Evolutionary conservation across 495 filamentous ascomycete genomes (phyloP).

Genomic region (Penicillium paxilli): DNA sequence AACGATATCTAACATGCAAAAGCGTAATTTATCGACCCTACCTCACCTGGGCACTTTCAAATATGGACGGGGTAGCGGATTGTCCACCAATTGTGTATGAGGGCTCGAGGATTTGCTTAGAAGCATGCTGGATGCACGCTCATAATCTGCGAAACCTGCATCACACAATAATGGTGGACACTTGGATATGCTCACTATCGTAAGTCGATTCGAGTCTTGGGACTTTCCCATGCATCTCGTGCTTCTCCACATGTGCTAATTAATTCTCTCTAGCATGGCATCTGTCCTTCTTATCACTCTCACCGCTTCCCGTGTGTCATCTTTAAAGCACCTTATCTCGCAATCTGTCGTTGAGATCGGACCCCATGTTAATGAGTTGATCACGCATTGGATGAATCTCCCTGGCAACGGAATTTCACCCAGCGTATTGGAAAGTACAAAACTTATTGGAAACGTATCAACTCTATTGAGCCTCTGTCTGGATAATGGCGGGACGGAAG

Average conservation of each 20-base stretch:
- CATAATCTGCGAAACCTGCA: conserved; percentile 36
- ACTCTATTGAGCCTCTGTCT: conserved; percentile 4
- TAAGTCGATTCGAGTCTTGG: conserved; percentile 18
- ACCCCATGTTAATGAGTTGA: conserved; percentile 12
- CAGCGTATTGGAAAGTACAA: conserved; percentile 25
- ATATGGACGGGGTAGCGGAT: conserved; percentile 9
- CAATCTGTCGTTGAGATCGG: conserved; percentile 15
- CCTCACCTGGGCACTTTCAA: conserved; percentile 41
- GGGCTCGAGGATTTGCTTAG: conserved; percentile 36
- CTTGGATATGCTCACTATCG: conserved; percentile 51
- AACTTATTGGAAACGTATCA: conserved; percentile 31
- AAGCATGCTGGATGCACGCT: conserved; percentile 42
- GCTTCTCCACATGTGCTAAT: no score
- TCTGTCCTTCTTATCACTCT: conserved; percentile 22
- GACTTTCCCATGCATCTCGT: no score
- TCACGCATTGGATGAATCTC: conserved; percentile 19
- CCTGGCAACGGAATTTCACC: conserved; percentile 17
- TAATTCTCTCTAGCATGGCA: conserved; percentile 16
- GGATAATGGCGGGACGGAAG: conserved; percentile 2
- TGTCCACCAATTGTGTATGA: conserved; percentile 25
- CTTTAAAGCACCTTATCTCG: conserved; percentile 11
- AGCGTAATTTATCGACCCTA: conserved; percentile 51
- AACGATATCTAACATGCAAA: conserved; percentile 46
- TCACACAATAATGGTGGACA: conserved; percentile 47
- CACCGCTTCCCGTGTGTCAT: conserved; percentile 13